Evolutionary conservation across 352 stramenopile genomes (phyloP), one percentile per base, ranked within the genome.

Genomic region (Lagenidium giganteum): DNA sequence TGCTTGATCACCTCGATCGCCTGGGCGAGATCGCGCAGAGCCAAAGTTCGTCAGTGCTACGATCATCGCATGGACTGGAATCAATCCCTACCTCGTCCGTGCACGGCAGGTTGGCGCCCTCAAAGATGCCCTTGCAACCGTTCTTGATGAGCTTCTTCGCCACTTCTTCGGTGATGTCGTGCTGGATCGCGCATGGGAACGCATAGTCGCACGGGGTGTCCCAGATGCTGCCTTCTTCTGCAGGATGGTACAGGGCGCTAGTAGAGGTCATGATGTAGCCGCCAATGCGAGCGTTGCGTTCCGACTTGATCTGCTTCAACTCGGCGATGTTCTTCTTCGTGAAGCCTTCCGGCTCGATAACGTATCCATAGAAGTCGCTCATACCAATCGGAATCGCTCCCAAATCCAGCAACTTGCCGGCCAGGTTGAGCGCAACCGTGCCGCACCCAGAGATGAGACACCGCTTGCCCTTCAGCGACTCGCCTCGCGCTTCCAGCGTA

Each of bases 351-450:
- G 94, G 90, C 63, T 98, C 95, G 61, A 98, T 87, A 14, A 99
- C 85, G 61, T 96, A 89, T 22, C 96, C 95, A 55, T 83, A 97
- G 57, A 86, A 84, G 70, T 99, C 96, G 39, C 84, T 97, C 54
- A 99, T 86, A 23, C 92, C 96, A 22, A 99, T 84, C 8, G 94
- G 93, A 33, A 98, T 96, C 17, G 95, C 96, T 22, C 96, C 96
- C 13, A 98, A 70, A 34, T 98, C 84, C 25, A 99, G 49, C 35
- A 99, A 68, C 64, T 98, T 98, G 44, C 96, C 65, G 9, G 92
- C 94, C 17, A 98, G 83, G 61, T 84, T 97, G 33, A 97, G 67
- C 22, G 94, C 93, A 27, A 98, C 87, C 22, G 93, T 97, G 40
- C 95, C 96, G 39, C 83, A 91, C 30, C 96, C 96, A 9, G 96